Conservation (phyloP, 2,329 filamentous ascomycete species). For the Hymenotorrendiella dingleyae region DNA sequence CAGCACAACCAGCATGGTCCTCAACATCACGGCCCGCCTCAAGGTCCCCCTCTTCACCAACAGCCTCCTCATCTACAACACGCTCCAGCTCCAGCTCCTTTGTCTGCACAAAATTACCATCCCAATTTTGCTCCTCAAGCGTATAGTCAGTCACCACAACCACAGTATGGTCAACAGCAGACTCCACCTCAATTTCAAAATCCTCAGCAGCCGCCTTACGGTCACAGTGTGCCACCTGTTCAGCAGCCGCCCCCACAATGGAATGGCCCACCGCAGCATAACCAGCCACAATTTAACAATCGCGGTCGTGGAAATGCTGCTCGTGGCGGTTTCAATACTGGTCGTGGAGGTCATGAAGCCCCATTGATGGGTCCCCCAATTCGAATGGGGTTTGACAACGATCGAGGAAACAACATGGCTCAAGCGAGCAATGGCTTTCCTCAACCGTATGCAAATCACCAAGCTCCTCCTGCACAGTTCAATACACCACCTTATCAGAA, state of each 20-base stretch:
- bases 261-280: conserved; percentile 24
- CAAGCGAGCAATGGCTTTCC: conserved; percentile 41
- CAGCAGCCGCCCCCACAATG: conserved; percentile 29
- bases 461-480: conserved; percentile 26
- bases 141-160: conserved; percentile 39
- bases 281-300: conserved; percentile 33
- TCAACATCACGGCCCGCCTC: conserved; percentile 17
- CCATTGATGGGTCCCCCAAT: conserved; percentile 50
- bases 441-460: conserved; percentile 31
- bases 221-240: conserved; percentile 29
- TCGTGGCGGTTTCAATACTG: conserved; percentile 32
- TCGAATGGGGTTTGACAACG: conserved; percentile 47
- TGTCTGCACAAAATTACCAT: conserved; percentile 51
- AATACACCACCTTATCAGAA: conserved; percentile 32
- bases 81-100: conserved; percentile 34
- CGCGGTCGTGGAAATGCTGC: conserved; percentile 23
- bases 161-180: conserved; percentile 33
- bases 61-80: conserved; percentile 29
- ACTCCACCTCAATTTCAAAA: conserved; percentile 26
- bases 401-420: conserved; percentile 36
- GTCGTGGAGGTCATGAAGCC: conserved; percentile 37
- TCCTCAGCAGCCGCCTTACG: conserved; percentile 30
- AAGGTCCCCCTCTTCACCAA: conserved; percentile 21
- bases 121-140: conserved; percentile 53
- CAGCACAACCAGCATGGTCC: conserved; percentile 12